Conservation (phyloP, 768 basidiomycete genomes). For the Boletus pseudo-olivaceus region DNA sequence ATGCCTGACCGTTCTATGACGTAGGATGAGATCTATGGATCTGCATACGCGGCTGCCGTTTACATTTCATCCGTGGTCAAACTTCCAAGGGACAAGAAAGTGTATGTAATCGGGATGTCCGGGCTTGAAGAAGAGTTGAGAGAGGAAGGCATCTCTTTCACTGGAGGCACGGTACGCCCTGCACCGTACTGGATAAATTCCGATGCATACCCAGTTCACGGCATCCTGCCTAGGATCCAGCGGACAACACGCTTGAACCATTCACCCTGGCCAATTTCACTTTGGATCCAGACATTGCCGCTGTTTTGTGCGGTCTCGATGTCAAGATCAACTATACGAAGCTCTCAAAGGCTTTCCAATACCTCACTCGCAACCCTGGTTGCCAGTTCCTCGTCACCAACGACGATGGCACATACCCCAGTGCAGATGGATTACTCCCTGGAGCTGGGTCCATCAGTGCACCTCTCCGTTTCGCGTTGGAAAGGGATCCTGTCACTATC, state of each 20-base stretch:
- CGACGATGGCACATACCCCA: slow-evolving; percentile 89
- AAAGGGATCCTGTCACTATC: slow-evolving; percentile 68
- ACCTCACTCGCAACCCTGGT: slow-evolving; percentile 73
- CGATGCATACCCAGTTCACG: neutral
- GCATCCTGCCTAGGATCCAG: slow-evolving; percentile 62
- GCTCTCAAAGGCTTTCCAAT: slow-evolving; percentile 87
- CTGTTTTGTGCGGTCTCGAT: slow-evolving; percentile 94
- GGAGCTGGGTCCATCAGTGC: slow-evolving; percentile 85
- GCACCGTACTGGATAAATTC: neutral
- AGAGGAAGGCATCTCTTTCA: slow-evolving; percentile 76
- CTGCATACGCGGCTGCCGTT: slow-evolving; percentile 81
- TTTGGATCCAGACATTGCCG: slow-evolving; percentile 77
- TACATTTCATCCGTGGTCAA: slow-evolving; percentile 88
- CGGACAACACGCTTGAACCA: slow-evolving; percentile 69
- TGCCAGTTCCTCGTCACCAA: slow-evolving; percentile 91
- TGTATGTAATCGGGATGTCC: slow-evolving; percentile 90
- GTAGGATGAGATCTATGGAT: slow-evolving; percentile 96
- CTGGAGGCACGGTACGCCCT: slow-evolving; percentile 78
- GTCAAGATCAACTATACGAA: slow-evolving; percentile 89
- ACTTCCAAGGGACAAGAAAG: slow-evolving; percentile 87
- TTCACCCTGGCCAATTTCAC: slow-evolving; percentile 69
- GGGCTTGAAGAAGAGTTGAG: slow-evolving; percentile 91
- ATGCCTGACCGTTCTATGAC: neutral
- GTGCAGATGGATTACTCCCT: slow-evolving; percentile 66
- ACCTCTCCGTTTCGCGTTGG: slow-evolving; percentile 70